A percentile compares a stretch with the other conserved stretches of the same genome.
phyloP scores from a whole-genome alignment of 2,329 filamentous ascomycete species.

The Aspergillus ibericus region DNA sequence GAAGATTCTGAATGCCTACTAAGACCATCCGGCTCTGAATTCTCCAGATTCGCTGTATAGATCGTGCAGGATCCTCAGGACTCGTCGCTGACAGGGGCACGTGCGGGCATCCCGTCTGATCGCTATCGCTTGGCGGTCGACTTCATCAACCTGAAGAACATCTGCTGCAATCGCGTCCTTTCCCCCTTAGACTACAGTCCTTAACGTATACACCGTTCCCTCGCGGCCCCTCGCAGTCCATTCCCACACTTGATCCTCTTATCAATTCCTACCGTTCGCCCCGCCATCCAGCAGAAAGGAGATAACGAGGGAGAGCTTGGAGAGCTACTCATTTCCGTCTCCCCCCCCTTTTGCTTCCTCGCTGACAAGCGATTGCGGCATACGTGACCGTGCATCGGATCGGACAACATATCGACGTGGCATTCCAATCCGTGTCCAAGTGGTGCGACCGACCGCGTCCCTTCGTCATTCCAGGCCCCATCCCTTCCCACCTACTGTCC shows the following conservation, averaged over 20 bases:
- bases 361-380: constrained; percentile 7
- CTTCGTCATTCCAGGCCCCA: constrained; percentile 21
- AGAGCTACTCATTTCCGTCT: constrained; percentile 9
- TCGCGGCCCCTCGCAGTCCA: not conserved
- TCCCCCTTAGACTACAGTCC: not conserved
- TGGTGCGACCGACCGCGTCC: constrained; percentile 20
- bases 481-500: constrained; percentile 16
- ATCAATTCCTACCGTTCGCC: not conserved
- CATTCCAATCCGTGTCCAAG: constrained; percentile 30
- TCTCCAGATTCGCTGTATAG: constrained; percentile 1
- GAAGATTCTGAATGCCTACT: not conserved
- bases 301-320: constrained; percentile 1
- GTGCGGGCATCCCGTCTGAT: constrained; percentile 16
- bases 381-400: constrained; percentile 23
- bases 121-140: constrained; percentile 21
- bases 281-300: not conserved
- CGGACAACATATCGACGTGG: constrained; percentile 30
- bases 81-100: constrained; percentile 16
- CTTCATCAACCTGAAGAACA: constrained; percentile 15
- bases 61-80: constrained; percentile 6
- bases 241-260: not conserved
- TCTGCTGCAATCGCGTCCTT: constrained; percentile 4
- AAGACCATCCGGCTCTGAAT: not conserved
- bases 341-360: constrained; percentile 7
- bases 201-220: not conserved